A percentile compares a stretch with the other conserved stretches of the same genome.
Evolutionary conservation across 1,139 yeast genomes (phyloP).

Genomic region (Candida tetrigidarum): DNA sequence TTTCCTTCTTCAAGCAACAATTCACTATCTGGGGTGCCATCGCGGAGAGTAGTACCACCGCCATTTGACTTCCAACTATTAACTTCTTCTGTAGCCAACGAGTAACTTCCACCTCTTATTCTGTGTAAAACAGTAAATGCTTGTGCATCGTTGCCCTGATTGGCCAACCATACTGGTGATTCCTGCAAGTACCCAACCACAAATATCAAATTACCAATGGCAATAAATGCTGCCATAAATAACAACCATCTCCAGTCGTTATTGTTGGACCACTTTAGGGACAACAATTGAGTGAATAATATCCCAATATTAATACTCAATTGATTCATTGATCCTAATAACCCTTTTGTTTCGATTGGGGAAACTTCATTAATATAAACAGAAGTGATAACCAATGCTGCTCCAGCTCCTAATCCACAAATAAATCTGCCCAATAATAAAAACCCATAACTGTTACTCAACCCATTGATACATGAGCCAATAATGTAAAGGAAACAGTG

Average conservation of each 20-base stretch:
- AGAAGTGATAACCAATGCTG: slow-evolving; percentile 84
- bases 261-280: slow-evolving; percentile 67
- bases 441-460: slow-evolving; percentile 44
- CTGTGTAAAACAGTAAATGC: slow-evolving; percentile 42
- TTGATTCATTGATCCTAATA: slow-evolving; percentile 88
- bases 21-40: slow-evolving; percentile 12
- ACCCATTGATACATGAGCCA: slow-evolving; percentile 72
- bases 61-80: slow-evolving; percentile 33
- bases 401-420: slow-evolving; percentile 87
- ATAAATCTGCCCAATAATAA: slow-evolving; percentile 74
- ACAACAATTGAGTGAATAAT: slow-evolving; percentile 72
- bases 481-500: slow-evolving; percentile 59
- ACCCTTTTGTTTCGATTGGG: slow-evolving; percentile 70
- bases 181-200: slow-evolving; percentile 59
- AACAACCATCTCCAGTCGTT: slow-evolving; percentile 75
- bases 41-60: too few species aligned
- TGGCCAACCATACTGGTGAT: slow-evolving; percentile 81
- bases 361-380: slow-evolving; percentile 79
- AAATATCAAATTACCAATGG: slow-evolving; percentile 49
- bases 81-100: slow-evolving; percentile 40
- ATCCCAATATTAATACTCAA: slow-evolving; percentile 86
- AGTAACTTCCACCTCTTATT: slow-evolving; percentile 47
- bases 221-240: slow-evolving; percentile 59
- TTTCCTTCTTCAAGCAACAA: slow-evolving; percentile 22
- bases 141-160: slow-evolving; percentile 33